Conservation (phyloP, 208 protist species). For the Endotrypanum monterogeii region DNA sequence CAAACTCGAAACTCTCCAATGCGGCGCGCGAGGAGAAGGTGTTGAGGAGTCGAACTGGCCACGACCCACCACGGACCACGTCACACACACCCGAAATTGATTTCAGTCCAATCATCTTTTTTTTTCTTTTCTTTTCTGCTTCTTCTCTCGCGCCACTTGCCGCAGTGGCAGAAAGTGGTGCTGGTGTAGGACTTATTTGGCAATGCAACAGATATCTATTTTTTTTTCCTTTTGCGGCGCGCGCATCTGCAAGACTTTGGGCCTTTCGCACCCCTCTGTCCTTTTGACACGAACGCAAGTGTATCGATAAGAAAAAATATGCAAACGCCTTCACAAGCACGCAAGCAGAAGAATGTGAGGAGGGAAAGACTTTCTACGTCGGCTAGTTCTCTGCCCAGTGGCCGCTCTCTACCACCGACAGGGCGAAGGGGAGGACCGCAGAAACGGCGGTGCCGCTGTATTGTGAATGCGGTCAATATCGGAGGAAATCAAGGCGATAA, state of each 20-base stretch:
- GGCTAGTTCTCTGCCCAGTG: background rate
- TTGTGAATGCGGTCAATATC: background rate
- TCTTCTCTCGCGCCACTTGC: background rate
- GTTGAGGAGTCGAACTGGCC: conserved; percentile 46
- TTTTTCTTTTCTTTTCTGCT: background rate
- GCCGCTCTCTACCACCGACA: background rate
- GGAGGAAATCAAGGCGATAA: background rate
- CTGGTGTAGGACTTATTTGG: background rate
- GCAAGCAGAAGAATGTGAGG: background rate
- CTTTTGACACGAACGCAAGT: background rate
- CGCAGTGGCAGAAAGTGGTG: background rate
- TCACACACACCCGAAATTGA: conserved; percentile 89
- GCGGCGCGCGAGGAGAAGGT: conserved; percentile 32
- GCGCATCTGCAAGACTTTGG: background rate
- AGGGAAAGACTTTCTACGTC: background rate
- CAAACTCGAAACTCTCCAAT: conserved; percentile 58
- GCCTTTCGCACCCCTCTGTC: background rate
- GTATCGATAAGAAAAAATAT: background rate
- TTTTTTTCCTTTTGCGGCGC: too few species aligned
- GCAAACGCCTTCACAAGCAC: background rate
- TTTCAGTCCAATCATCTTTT: conserved; percentile 65
- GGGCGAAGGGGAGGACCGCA: too few species aligned
- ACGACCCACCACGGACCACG: conserved; percentile 44
- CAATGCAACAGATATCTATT: background rate
- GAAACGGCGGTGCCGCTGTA: background rate